phyloP scores from a whole-genome alignment of 257 asterid species.

The Anisodus tanguticus region DNA sequence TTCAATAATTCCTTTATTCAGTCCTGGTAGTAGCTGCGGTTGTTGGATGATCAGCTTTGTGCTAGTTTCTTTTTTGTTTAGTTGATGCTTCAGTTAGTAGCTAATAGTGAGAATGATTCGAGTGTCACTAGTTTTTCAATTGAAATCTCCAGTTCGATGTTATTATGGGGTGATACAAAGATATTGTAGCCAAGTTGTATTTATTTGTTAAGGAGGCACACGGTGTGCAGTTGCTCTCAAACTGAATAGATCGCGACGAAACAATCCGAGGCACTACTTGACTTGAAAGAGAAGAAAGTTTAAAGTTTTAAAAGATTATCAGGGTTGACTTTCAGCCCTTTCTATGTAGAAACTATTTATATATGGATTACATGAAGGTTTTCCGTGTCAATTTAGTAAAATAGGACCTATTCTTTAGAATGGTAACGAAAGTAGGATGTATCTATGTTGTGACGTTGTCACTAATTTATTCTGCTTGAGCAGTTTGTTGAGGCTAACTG shows the following conservation, averaged over 20 bases:
- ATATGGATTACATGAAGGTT: not conserved
- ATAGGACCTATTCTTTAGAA: not conserved
- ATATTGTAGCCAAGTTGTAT: not conserved
- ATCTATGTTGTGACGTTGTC: not conserved
- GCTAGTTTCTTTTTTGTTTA: slow-evolving; percentile 5
- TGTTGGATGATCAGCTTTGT: slow-evolving; percentile 10
- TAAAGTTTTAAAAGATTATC: slow-evolving; percentile 12
- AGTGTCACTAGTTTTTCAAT: not conserved
- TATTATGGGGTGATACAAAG: slow-evolving; percentile 25
- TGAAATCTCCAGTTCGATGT: not conserved
- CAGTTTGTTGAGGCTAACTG: not conserved
- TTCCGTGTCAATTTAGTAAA: slow-evolving; percentile 1
- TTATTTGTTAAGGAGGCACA: not conserved
- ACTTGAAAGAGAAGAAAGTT: slow-evolving; percentile 10
- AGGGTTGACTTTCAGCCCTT: not conserved
- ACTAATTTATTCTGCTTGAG: not conserved
- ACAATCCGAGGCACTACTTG: not conserved
- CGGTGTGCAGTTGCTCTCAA: not conserved
- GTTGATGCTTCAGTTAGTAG: not conserved
- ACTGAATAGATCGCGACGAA: not conserved
- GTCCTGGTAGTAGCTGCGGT: not conserved
- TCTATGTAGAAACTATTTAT: slow-evolving; percentile 10
- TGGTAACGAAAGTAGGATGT: not conserved
- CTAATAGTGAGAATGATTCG: not conserved
- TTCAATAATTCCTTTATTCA: not conserved